Percentiles rank a stretch among this genome's conserved stretches.
Conservation (phyloP, 345 rosid species). For the Boechera retrofracta region DNA sequence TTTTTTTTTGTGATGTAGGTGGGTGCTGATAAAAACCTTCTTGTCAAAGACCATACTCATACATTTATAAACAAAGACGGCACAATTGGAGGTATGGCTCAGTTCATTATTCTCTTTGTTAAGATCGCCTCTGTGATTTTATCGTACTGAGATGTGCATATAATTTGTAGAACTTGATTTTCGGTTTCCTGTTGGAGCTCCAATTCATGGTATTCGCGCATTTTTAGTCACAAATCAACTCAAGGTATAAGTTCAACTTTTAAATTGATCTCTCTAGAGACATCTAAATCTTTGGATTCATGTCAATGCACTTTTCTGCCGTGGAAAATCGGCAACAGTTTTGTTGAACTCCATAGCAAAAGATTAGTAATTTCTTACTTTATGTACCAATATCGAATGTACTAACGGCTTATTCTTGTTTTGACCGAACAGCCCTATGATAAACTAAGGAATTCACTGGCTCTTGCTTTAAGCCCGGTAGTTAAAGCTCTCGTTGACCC, state of each 20-base stretch:
- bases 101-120: conserved; percentile 11
- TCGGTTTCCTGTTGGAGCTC: conserved; percentile 93
- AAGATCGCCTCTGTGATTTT: conserved; percentile 2
- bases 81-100: conserved; percentile 73
- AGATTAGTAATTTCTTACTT: conserved; percentile 4
- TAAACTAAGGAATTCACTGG: conserved; percentile 91
- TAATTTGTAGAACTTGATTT: conserved; percentile 89
- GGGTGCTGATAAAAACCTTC: conserved; percentile 89
- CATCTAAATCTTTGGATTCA: conserved; percentile 8
- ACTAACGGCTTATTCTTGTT: not conserved
- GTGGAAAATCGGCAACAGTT: not conserved
- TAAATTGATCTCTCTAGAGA: not conserved
- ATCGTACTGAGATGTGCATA: conserved; percentile 2
- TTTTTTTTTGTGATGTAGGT: conserved; percentile 51
- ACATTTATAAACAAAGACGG: conserved; percentile 95
- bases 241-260: conserved; percentile 53
- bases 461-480: conserved; percentile 95
- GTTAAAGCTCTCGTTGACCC: conserved; percentile 91
- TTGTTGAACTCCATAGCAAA: not conserved
- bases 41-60: conserved; percentile 95
- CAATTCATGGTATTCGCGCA: conserved; percentile 88
- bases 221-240: conserved; percentile 88
- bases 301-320: not conserved
- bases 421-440: conserved; percentile 71
- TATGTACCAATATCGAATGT: not conserved